Percentiles rank a stretch among this genome's conserved stretches.
These are phyloP conservation scores for Trichophyton simii DNA, from an alignment of 2,329 filamentous ascomycete species.

Conservation along the genomic window DNA sequence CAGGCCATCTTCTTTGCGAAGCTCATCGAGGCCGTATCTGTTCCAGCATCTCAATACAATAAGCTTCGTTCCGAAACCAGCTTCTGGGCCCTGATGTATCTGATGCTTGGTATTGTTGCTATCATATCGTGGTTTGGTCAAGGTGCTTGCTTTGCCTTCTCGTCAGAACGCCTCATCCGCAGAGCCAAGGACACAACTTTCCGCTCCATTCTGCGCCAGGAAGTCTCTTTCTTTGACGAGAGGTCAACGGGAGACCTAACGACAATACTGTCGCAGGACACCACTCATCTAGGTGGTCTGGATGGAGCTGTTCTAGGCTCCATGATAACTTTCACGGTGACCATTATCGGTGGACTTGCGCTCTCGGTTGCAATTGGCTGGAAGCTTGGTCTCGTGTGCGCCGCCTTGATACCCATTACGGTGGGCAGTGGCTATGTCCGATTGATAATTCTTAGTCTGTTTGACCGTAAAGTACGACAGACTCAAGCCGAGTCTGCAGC, in stretches of 20 bases:
- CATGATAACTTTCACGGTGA: not conserved
- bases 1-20: slow-evolving; percentile 68
- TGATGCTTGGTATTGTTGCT: slow-evolving; percentile 65
- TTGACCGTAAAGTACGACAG: slow-evolving; percentile 63
- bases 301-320: not conserved
- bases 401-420: slow-evolving; percentile 59
- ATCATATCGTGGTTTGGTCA: slow-evolving; percentile 57
- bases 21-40: slow-evolving; percentile 59
- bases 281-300: slow-evolving; percentile 23
- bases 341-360: not conserved
- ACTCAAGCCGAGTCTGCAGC: slow-evolving; percentile 70
- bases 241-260: slow-evolving; percentile 83
- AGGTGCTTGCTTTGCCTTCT: slow-evolving; percentile 65
- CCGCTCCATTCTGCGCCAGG: slow-evolving; percentile 76
- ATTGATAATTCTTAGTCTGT: slow-evolving; percentile 70
- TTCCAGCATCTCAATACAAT: slow-evolving; percentile 40
- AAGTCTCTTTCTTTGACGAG: slow-evolving; percentile 85
- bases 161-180: slow-evolving; percentile 71
- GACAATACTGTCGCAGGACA: slow-evolving; percentile 76
- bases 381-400: slow-evolving; percentile 7
- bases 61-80: slow-evolving; percentile 56
- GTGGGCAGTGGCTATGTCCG: slow-evolving; percentile 70
- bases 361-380: not conserved
- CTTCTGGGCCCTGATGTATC: slow-evolving; percentile 82
- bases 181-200: slow-evolving; percentile 73